Evolutionary conservation across 2,329 filamentous ascomycete species (phyloP), one percentile per base, ranked within the genome.

Genomic region (Venturia nashicola): DNA sequence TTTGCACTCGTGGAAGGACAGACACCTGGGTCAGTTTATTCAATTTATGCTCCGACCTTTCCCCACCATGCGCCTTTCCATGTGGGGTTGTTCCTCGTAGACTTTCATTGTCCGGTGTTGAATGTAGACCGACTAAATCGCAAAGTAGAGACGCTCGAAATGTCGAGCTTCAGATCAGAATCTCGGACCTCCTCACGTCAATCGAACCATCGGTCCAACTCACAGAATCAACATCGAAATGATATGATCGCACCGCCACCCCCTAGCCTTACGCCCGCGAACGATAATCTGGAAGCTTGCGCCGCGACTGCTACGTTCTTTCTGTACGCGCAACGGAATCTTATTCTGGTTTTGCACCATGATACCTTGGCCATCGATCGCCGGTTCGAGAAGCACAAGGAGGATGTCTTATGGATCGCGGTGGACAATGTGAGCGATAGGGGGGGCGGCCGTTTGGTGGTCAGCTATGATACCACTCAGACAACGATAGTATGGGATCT

Each of bases 401-500:
- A 96, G 67, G 87, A 95, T 68, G 86, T 99, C 39, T 82, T 87
- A 64, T 82, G 96, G 71, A 85, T 99, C 63, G 87, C 88, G 0
- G 91, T 95, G 62, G 94, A 99, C 74, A 97, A 92, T 72, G 86
- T 90, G 64, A 97, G 92, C 74, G 92, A 97, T 69, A 79, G 86
- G 66, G 92, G 92, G 3, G 87, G 88, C 0, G 94, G 93, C 36
- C 83, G 92, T 67, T 77, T 96, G 66, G 91, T 96, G 2, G 90
- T 96, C 66, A 97, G 91, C 77, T 97, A 96, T 71, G 94, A 99
- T 79, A 84, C 84, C 20, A 88, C 90, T 44, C 90, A 93, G 74
- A 96, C 90, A 0, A 91, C 92, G 4, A 96, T 97, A 72, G 90
- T 97, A 8, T 99, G 94, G 94, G 93, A 99, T 76, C 81, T 97